Evolutionary conservation across 345 rosid genomes (phyloP).

Genomic region (Eucalyptus regnans): DNA sequence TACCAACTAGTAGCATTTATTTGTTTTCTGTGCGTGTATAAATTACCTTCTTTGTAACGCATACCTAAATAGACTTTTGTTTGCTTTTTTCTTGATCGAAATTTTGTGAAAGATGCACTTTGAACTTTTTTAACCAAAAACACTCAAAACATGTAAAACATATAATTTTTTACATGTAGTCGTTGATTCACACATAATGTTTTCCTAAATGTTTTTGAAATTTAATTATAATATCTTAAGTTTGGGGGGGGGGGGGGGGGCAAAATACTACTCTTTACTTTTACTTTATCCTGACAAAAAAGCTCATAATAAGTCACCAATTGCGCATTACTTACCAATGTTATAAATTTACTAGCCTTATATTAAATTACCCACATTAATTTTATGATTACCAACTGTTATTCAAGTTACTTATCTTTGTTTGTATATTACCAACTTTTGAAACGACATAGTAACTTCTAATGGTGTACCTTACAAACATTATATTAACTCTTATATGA

Average conservation of each 20-base stretch:
- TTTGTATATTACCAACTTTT: not conserved
- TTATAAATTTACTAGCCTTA: not conserved
- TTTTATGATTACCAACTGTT: not conserved
- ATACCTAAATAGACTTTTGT: not conserved
- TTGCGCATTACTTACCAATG: not conserved
- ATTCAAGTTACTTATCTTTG: not conserved
- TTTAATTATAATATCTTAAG: not conserved
- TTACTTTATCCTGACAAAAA: not conserved
- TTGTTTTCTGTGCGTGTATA: not conserved
- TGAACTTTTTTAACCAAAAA: not conserved
- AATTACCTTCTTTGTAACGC: not conserved
- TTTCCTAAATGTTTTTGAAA: not conserved
- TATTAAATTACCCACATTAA: not conserved
- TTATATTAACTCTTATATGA: not conserved
- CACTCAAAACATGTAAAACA: not conserved
- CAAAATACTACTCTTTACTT: not conserved
- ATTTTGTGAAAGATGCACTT: not conserved
- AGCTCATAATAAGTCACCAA: not conserved
- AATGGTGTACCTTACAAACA: not conserved
- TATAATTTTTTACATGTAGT: not conserved
- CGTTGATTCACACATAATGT: not conserved
- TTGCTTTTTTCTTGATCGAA: not conserved
- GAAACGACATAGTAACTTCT: not conserved
- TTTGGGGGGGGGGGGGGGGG: not conserved
- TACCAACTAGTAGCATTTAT: not conserved